phyloP scores from a whole-genome alignment of 2,329 filamentous ascomycete species.

The Eutypella sp. region DNA sequence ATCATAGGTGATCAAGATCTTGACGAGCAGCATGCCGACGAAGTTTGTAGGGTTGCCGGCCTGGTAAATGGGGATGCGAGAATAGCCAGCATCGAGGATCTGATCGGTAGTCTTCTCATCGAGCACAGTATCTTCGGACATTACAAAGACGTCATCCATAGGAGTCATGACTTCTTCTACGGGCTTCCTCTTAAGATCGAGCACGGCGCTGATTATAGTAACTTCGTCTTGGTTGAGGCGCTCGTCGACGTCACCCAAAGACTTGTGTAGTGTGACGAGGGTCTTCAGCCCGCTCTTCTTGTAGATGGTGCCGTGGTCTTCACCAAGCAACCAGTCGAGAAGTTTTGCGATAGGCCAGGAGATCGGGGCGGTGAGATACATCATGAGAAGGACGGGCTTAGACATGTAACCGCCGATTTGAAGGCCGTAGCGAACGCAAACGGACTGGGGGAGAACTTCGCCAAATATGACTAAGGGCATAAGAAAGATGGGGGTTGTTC shows the following conservation, averaged over 20 bases:
- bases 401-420: constrained; percentile 94
- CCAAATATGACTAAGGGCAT: constrained; percentile 79
- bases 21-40: constrained; percentile 95
- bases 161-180: constrained; percentile 97
- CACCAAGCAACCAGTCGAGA: constrained; percentile 85
- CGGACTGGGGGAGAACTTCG: constrained; percentile 90
- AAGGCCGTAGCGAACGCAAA: constrained; percentile 93
- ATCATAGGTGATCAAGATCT: constrained; percentile 98
- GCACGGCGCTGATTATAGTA: constrained; percentile 94
- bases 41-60: constrained; percentile 82
- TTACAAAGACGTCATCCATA: constrained; percentile 94
- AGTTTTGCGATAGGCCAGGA: constrained; percentile 95
- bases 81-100: constrained; percentile 91
- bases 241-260: constrained; percentile 78
- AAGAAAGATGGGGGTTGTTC: too few relatives aligned
- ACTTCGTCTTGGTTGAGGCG: constrained; percentile 96
- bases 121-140: constrained; percentile 90
- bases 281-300: constrained; percentile 98
- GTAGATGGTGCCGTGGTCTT: constrained; percentile 94
- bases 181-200: constrained; percentile 94
- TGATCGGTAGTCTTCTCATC: constrained; percentile 93
- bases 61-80: constrained; percentile 88
- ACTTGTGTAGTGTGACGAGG: constrained; percentile 89
- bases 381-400: constrained; percentile 77
- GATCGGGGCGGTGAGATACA: constrained; percentile 86